Evolutionary conservation across 1,284 basidiomycete species (phyloP).

Genomic region (Cryptococcus sp.): DNA sequence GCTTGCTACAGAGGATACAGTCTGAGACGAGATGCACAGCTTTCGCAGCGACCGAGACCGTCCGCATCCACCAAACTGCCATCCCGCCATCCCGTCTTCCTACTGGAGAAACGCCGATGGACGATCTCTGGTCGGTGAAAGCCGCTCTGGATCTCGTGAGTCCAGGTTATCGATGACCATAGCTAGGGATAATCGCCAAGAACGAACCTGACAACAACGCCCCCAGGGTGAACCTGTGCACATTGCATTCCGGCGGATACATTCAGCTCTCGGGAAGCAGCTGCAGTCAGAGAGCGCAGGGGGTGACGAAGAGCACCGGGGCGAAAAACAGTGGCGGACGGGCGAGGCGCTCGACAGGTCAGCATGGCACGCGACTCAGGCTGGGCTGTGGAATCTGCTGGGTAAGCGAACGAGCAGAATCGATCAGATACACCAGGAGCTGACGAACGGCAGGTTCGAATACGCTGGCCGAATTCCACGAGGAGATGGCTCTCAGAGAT

Average conservation of each 20-base stretch:
- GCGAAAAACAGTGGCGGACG: conserved; percentile 15
- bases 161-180: not conserved
- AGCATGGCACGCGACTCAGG: conserved; percentile 40
- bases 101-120: conserved; percentile 28
- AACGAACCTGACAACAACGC: not conserved
- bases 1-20: conserved; percentile 26
- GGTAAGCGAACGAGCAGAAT: too few relatives aligned
- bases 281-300: conserved; percentile 2
- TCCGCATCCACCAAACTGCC: conserved; percentile 20
- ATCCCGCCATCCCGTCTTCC: conserved; percentile 24
- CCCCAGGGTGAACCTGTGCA: conserved; percentile 44
- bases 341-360: conserved; percentile 24
- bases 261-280: conserved; percentile 26
- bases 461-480: conserved; percentile 35
- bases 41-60: conserved; percentile 14
- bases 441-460: conserved; percentile 24
- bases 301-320: conserved; percentile 9
- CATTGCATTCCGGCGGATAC: conserved; percentile 38
- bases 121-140: conserved; percentile 45
- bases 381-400: conserved; percentile 36
- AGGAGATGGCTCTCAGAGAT: conserved; percentile 28
- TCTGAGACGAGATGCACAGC: conserved; percentile 18
- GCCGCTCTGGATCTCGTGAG: conserved; percentile 43
- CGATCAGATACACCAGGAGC: too few relatives aligned
- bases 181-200: too few relatives aligned